These are phyloP conservation scores for Silybum marianum DNA, from an alignment of 129 eudicot genomes.

Conservation along the genomic window DNA sequence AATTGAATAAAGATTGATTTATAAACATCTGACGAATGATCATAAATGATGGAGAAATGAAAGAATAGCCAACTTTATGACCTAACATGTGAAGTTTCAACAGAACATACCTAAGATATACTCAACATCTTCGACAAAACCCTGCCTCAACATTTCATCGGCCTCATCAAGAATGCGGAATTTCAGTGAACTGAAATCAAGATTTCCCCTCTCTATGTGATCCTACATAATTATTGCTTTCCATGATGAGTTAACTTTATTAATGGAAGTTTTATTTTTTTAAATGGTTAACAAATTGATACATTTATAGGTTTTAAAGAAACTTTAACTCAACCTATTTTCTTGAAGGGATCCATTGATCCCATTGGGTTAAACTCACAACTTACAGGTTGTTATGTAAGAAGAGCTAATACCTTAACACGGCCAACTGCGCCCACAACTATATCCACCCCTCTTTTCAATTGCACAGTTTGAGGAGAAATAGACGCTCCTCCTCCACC, in stretches of 20 bases:
- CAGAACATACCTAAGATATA: constrained; percentile 62
- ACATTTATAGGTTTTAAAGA: neutral
- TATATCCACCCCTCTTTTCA: constrained; percentile 85
- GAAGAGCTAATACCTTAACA: constrained; percentile 56
- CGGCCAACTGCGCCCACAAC: constrained; percentile 88
- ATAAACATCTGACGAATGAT: constrained; percentile 3
- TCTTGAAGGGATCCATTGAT: neutral
- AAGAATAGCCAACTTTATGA: neutral
- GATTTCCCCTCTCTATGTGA: constrained; percentile 68
- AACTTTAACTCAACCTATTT: constrained; percentile 6
- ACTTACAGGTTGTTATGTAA: neutral
- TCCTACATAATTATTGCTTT: constrained; percentile 47
- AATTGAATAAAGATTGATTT: neutral
- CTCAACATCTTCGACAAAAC: constrained; percentile 96
- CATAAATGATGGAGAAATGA: neutral
- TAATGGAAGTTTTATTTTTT: neutral
- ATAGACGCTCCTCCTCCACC: constrained; percentile 79
- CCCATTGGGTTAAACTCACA: neutral
- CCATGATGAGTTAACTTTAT: neutral
- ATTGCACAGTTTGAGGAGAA: constrained; percentile 48
- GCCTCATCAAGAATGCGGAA: constrained; percentile 93
- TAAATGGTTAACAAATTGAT: constrained; percentile 3
- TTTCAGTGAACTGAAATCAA: constrained; percentile 72
- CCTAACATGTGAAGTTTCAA: neutral
- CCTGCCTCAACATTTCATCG: constrained; percentile 93